phyloP scores from a whole-genome alignment of 2,329 filamentous ascomycete species.

The Alternaria postmessia region DNA sequence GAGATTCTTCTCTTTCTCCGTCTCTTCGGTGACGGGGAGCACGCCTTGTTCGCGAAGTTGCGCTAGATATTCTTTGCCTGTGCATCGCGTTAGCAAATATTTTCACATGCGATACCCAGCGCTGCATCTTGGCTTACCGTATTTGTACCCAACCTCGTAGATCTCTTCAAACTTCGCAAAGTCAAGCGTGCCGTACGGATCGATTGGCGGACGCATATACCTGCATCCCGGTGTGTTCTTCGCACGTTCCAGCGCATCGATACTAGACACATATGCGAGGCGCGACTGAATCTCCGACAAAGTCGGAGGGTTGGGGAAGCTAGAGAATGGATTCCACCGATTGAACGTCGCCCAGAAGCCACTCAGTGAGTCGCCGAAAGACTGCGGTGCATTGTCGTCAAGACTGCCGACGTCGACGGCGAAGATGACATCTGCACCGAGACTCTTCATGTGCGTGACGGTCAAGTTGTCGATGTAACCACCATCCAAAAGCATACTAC shows the following conservation, averaged over 20 bases:
- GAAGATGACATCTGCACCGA: conserved; percentile 94
- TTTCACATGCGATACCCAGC: not conserved
- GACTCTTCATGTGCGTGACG: conserved; percentile 93
- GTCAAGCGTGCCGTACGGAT: conserved; percentile 90
- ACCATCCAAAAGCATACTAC: conserved; percentile 94
- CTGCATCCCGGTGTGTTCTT: conserved; percentile 90
- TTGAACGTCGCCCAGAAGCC: conserved; percentile 96
- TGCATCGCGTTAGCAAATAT: conserved; percentile 1
- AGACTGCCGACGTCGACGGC: conserved; percentile 93
- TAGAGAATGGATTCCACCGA: conserved; percentile 95
- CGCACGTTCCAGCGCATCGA: conserved; percentile 91
- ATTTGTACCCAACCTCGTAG: conserved; percentile 86
- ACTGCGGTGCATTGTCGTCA: conserved; percentile 90
- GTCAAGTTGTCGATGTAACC: conserved; percentile 98
- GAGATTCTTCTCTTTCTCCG: conserved; percentile 60
- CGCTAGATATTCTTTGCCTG: conserved; percentile 75
- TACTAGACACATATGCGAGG: conserved; percentile 91
- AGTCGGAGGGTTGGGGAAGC: conserved; percentile 89
- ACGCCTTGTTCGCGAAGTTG: conserved; percentile 80
- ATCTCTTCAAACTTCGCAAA: conserved; percentile 99
- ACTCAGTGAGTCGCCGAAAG: conserved; percentile 91
- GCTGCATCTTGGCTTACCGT: conserved; percentile 54
- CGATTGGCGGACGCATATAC: conserved; percentile 96
- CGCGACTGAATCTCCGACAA: conserved; percentile 95
- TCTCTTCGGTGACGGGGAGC: conserved; percentile 65